These are phyloP conservation scores for Cyclaneusma minus DNA, from an alignment of 2,329 filamentous ascomycete genomes.

Conservation along the genomic window DNA sequence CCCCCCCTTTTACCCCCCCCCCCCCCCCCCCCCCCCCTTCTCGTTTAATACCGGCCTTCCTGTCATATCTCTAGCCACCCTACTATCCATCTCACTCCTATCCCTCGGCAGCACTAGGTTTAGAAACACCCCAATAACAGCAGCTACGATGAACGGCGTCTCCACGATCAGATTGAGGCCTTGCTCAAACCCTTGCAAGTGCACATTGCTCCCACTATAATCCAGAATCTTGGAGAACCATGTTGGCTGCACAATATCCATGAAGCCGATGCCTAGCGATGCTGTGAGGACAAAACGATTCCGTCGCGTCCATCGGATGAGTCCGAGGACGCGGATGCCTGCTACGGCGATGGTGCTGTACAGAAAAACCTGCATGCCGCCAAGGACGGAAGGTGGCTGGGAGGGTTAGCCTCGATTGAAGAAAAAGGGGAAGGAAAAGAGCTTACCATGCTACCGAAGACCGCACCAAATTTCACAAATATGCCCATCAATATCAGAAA, in stretches of 20 bases:
- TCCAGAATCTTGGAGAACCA: slow-evolving; percentile 23
- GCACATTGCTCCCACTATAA: slow-evolving; percentile 21
- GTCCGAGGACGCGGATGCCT: slow-evolving; percentile 49
- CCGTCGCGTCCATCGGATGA: slow-evolving; percentile 44
- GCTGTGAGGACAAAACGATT: slow-evolving; percentile 53
- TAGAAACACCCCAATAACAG: slow-evolving; percentile 25
- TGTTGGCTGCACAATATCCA: slow-evolving; percentile 24
- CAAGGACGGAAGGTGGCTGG: slow-evolving; percentile 32
- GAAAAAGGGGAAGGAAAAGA: too few relatives aligned
- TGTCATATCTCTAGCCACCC: slow-evolving; percentile 8
- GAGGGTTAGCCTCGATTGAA: too few relatives aligned
- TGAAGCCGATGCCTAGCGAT: slow-evolving; percentile 41
- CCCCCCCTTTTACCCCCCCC: neutral
- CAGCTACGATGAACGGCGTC: slow-evolving; percentile 26
- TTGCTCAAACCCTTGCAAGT: slow-evolving; percentile 23
- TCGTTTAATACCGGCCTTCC: slow-evolving; percentile 7
- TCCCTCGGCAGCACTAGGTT: slow-evolving; percentile 25
- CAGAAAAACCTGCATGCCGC: slow-evolving; percentile 43
- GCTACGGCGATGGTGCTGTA: slow-evolving; percentile 51
- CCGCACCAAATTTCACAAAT: slow-evolving; percentile 55
- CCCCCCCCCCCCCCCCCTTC: slow-evolving; percentile 1
- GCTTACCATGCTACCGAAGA: slow-evolving; percentile 51
- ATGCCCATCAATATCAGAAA: slow-evolving; percentile 56
- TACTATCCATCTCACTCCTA: slow-evolving; percentile 14
- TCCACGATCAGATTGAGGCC: slow-evolving; percentile 24